Base-by-base conservation (phyloP, 2,329 filamentous ascomycete genomes). In the Elsinoe ampelina region DNA sequence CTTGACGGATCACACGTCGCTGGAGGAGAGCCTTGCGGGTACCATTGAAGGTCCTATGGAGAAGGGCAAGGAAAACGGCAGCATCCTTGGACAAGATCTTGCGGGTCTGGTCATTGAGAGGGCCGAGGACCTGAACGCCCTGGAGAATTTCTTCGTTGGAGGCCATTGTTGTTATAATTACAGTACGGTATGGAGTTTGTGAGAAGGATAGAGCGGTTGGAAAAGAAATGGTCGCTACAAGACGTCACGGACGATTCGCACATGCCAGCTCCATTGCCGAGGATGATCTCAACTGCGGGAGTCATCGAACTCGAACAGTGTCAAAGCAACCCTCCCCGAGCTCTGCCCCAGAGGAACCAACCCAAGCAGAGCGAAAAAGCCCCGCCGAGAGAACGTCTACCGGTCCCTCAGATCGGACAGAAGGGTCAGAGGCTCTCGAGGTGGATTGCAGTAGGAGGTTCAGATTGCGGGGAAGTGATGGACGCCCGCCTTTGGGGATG, bases 81-180 rank as follows among this genome's bases (percentile, higher is more conserved):
- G 92, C 92, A 63, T 95, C 82, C 65, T 90, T 92, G 61, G 84
- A 95, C 63, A 97, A 82, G 71, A 98, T 95, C 80, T 95, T 92
- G 76, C 83, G 84, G 72, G 91, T 86, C 65, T 85, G 77, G 59
- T 92, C 83, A 67, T 83, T 84, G 69, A 97, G 76, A 61, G 81
- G 73, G 68, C 89, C 92, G 67, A 89, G 84, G 78, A 97, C 82
- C 73, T 84, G 83, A 68, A 96, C 91, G 73, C 90, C 90, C 72
- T 90, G 84, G 64, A 96, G 85, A 69, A 95, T 87, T 62, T 80
- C 75, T 58, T 95, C 87, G 42, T 63, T 52, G 54, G 56, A 60
- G 54, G 61, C 59, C 59, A 63, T 63, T 55, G 54, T 61, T 58
- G 32, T 35, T 55, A 34, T 55, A 26, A 26, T 39, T 32, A 13